Percentiles rank a stretch among this genome's conserved stretches.
These are phyloP conservation scores for Cutaneotrichosporon cutaneum DNA, from an alignment of 1,284 basidiomycete genomes.

Conservation along the genomic window DNA sequence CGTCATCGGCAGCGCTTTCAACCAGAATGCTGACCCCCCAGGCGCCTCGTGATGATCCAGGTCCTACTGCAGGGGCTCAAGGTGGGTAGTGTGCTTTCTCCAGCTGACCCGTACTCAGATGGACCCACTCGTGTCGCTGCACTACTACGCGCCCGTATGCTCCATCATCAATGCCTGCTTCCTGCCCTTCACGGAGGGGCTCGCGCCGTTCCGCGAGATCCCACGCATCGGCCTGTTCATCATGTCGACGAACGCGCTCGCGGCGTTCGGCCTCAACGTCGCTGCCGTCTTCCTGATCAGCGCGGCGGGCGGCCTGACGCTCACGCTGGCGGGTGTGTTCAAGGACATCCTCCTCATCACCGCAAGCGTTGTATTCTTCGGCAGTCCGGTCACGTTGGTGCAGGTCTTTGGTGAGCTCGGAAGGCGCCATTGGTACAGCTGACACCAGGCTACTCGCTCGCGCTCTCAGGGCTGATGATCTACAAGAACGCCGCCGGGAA, in stretches of 20 bases:
- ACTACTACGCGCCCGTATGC: slow-evolving; percentile 91
- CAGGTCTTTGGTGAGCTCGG: slow-evolving; percentile 65
- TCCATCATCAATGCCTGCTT: slow-evolving; percentile 80
- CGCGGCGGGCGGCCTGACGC: slow-evolving; percentile 78
- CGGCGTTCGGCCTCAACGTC: slow-evolving; percentile 84
- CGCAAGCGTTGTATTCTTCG: slow-evolving; percentile 80
- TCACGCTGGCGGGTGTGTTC: slow-evolving; percentile 93
- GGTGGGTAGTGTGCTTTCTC: slow-evolving; percentile 20
- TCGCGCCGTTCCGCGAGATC: slow-evolving; percentile 78
- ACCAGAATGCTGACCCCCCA: slow-evolving; percentile 31
- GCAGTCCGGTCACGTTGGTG: slow-evolving; percentile 70
- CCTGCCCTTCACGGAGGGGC: slow-evolving; percentile 84
- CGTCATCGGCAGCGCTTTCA: not conserved
- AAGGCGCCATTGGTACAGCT: slow-evolving; percentile 1
- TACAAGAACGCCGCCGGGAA: slow-evolving; percentile 37
- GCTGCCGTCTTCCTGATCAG: slow-evolving; percentile 94
- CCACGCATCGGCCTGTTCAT: slow-evolving; percentile 69
- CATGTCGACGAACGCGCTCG: slow-evolving; percentile 75
- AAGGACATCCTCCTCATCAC: slow-evolving; percentile 93
- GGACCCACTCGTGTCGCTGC: slow-evolving; percentile 92
- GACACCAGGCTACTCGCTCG: slow-evolving; percentile 34
- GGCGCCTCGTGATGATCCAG: slow-evolving; percentile 87
- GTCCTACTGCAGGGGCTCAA: slow-evolving; percentile 50
- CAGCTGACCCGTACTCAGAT: slow-evolving; percentile 58
- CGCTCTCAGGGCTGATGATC: slow-evolving; percentile 40